Base-by-base conservation (phyloP, 192 early-diverging fungal genomes). In the Chytriomyces sp. region DNA sequence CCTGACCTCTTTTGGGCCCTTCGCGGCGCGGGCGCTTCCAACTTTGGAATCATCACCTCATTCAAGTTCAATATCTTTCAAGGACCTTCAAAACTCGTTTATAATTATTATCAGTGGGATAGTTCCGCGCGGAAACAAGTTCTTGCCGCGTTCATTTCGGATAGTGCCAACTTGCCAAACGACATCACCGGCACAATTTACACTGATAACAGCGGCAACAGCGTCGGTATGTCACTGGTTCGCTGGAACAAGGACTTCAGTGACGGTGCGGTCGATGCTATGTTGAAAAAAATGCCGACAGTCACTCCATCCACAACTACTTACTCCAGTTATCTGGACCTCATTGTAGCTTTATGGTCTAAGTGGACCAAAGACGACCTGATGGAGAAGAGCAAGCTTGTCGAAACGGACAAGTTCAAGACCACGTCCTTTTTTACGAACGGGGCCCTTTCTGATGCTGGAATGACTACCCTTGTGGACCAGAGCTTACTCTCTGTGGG, bases 21-120 rank as follows among this genome's bases (percentile, higher is more conserved):
- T 36, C 67, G 66, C 7, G 75, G 75, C 28, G 66, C 59, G 22
- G 75, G 66, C 19, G 34, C 31, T 19, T 54, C 37, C 26, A 76
- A 76, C 69, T 76, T 76, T 55, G 75, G 66, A 59, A 70, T 76
- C 32, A 40, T 75, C 33, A 76, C 59, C 7, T 61, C 34, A 6
- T 73, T 63, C 52, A 73, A 56, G 44, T 73, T 73, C 41, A 38
- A 70, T 7, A 10, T 76, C 7, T 33, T 41, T 52, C 54, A 38
- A n/a, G 30, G 22, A 4, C 19, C 57, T 12, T 10, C 53, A 6
- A 25, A 31, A 31, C 6, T 17, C 5, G 12, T 37, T n/a, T n/a
- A n/a, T n/a, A n/a, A 10, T 49, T 14, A 10, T 49, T 10, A 14
- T 49, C n/a, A 10, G 44, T 14, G n/a, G 12, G 44, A 49, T n/a